Evolutionary conservation across 306 rosid genomes (phyloP).

Genomic region (Vicia sativa): DNA sequence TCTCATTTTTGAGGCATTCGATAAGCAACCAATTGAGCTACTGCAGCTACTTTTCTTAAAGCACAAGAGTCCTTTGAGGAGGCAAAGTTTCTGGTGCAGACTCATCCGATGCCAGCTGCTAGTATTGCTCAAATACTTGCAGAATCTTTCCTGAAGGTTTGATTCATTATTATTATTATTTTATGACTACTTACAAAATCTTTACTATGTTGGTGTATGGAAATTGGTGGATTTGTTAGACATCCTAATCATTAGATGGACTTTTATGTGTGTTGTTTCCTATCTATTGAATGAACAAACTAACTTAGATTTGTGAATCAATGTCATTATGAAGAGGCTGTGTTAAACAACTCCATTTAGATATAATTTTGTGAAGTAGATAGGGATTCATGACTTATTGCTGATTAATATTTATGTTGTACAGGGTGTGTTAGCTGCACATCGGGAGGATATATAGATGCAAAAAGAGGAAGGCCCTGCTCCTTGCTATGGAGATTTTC

Average conservation of each 20-base stretch:
- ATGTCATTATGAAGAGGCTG: slow-evolving; percentile 9
- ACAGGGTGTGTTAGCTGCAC: slow-evolving; percentile 96
- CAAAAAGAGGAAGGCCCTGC: slow-evolving; percentile 99
- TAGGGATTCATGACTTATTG: no score
- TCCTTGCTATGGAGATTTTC: slow-evolving; percentile 96
- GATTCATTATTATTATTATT: slow-evolving; percentile 19
- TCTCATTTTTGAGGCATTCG: slow-evolving; percentile 85
- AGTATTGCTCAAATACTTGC: slow-evolving; percentile 96
- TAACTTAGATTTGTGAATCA: slow-evolving; percentile 30
- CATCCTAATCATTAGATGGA: slow-evolving; percentile 29
- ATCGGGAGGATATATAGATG: slow-evolving; percentile 96
- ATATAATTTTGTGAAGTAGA: slow-evolving; percentile 22
- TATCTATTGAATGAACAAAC: slow-evolving; percentile 19
- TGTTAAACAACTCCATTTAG: slow-evolving; percentile 15
- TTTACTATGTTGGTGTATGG: slow-evolving; percentile 11
- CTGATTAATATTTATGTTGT: slow-evolving; percentile 31
- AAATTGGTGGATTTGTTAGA: slow-evolving; percentile 28
- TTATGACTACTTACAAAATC: neutral
- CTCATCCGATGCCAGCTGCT: slow-evolving; percentile 88
- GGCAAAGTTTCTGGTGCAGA: slow-evolving; percentile 81
- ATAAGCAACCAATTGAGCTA: slow-evolving; percentile 86
- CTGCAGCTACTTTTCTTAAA: slow-evolving; percentile 92
- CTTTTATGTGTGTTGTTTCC: slow-evolving; percentile 23
- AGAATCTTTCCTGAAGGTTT: slow-evolving; percentile 94
- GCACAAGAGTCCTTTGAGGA: slow-evolving; percentile 98